Base-by-base conservation (phyloP, 2,329 filamentous ascomycete genomes). In the Cryoendolithus antarcticus region DNA sequence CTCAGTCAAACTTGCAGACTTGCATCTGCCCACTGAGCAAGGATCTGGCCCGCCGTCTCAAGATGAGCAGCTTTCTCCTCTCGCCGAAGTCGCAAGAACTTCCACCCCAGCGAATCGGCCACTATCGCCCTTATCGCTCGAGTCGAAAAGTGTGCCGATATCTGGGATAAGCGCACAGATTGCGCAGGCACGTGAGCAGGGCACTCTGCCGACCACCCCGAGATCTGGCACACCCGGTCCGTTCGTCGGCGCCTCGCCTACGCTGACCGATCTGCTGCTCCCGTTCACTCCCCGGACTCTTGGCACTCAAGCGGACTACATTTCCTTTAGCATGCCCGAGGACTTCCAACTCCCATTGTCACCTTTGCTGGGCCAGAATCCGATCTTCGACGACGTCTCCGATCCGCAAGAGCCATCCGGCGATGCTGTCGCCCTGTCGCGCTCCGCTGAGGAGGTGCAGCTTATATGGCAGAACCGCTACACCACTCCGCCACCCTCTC, bases 191-290 rank as follows among this genome's bases (percentile, higher is more conserved):
- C 24, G 24, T 27, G 24, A 27, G 24, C 24, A 27, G 24, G 24
- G 24, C 24, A 27, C 24, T 8, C 7, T 27, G 24, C 24, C 24
- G 24, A 27, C 24, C 24, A 27, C 24, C 24, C 24, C 24, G 24
- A 27, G 6, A 27, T 6, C 24, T 27, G 9, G 21, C 13, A 35
- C 11, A 2, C 19, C 15, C 21, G 28, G 30, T n/a, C 34, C 32
- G 28, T 37, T 34, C 31, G 40, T 21, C 31, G 47, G 40, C 21
- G 41, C 39, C 6, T 54, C 55, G 4, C 55, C 55, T 6, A 56
- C 54, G 3, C 38, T 57, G 31, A 56, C 53, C 10, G 54, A 56
- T 32, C 49, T 53, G 11, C 35, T 55, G 19, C 42, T 44, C 30
- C 46, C 52, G n/a, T 40, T 48, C 37, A 34, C 43, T 3, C 32